phyloP scores from a whole-genome alignment of 2,329 filamentous ascomycete genomes.

The Botrytis squamosa region DNA sequence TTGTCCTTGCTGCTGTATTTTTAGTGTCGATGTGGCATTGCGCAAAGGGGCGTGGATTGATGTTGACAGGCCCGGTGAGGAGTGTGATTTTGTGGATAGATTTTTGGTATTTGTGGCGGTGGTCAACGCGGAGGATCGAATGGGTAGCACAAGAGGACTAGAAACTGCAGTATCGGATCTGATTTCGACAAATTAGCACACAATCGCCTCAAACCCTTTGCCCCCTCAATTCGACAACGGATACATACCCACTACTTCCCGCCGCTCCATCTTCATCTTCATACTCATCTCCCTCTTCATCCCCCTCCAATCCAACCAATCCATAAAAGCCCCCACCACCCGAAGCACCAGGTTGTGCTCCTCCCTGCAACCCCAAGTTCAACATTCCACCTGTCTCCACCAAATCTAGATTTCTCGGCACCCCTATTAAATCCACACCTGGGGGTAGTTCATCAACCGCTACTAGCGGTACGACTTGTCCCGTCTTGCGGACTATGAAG shows the following conservation, averaged over 20 bases:
- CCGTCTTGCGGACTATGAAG: slow-evolving; percentile 47
- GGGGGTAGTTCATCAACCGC: slow-evolving; percentile 52
- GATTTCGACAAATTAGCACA: background rate
- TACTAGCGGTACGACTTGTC: slow-evolving; percentile 53
- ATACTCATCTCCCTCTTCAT: background rate
- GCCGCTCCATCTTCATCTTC: background rate
- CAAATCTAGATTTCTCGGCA: slow-evolving; percentile 41
- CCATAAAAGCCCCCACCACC: slow-evolving; percentile 27
- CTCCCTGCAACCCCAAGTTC: slow-evolving; percentile 33
- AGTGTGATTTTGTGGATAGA: background rate
- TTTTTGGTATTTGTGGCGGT: background rate
- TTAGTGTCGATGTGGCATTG: background rate
- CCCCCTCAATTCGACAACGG: no score
- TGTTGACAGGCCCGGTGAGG: background rate
- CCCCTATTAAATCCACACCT: slow-evolving; percentile 38
- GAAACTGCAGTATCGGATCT: background rate
- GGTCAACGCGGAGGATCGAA: background rate
- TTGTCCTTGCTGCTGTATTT: background rate
- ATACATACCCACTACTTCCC: slow-evolving; percentile 10
- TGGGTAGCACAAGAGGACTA: background rate
- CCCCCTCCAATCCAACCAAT: slow-evolving; percentile 16
- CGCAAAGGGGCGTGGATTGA: background rate
- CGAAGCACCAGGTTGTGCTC: background rate
- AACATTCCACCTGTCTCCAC: slow-evolving; percentile 35
- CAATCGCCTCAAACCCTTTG: background rate